Evolutionary conservation across 176 grass and related monocot species (phyloP), one percentile per base, ranked within the genome.

Genomic region (Paspalum notatum): DNA sequence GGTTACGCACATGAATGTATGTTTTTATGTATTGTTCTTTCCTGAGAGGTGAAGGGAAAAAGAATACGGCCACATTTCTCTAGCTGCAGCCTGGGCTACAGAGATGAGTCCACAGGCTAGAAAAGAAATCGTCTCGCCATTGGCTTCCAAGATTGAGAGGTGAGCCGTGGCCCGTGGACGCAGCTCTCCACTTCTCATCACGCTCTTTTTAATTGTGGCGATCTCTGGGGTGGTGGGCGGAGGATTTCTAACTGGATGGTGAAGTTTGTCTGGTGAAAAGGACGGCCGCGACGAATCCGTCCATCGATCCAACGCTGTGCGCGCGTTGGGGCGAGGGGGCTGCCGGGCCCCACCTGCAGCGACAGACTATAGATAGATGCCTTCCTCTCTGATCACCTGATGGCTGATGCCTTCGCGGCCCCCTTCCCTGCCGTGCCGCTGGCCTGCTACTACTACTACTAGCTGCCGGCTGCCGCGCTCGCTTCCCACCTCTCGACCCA

Each of bases 221-320:
- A 81, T 85, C 54, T 84, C 17, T 84, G 65, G 75, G 80, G 73
- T 83, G 84, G 84, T 75, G 89, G 76, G 80, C 71, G 50, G 20
- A 57, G 52, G 89, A 91, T 91, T 84, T 87, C 49, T 81, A 81
- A 91, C 72, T 81, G 85, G 71, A 76, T 77, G 81, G 70, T 51
- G 77, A 81, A 67, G 89, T 75, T 75, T 79, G 84, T 87, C 89
- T 27, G 49, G 59, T 50, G 71, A 84, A 77, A 87, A 85, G 56
- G 85, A 81, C 51, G 60, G 81, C 16, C 63, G 76, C 55, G 24
- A 84, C 75, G 57, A 76, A 84, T 80, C 75, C 79, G 68, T 54
- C 74, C 83, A 74, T 86, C 67, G 67, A 82, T 82, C 74, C 80
- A 90, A 60, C 73, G 43, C 78, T 72, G 87, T 51, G 83, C 49